Percentiles rank a stretch among this genome's conserved stretches.
Evolutionary conservation across 352 stramenopile genomes (phyloP).

Genomic region (Phytophthora citrophthora): DNA sequence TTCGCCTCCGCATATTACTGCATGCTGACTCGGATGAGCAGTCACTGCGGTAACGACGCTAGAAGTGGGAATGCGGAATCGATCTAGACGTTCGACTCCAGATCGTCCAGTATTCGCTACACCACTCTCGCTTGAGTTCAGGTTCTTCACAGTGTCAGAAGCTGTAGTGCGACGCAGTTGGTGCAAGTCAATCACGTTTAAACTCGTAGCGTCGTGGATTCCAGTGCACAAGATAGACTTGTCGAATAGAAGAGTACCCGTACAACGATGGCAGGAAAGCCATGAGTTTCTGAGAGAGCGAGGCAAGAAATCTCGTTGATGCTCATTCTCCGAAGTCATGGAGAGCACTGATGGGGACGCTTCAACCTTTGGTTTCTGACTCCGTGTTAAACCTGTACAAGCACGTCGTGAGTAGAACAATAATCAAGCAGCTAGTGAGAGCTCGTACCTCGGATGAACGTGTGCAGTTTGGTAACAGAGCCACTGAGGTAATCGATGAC

Average conservation of each 20-base stretch:
- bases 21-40: slow-evolving; percentile 48
- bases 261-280: slow-evolving; percentile 62
- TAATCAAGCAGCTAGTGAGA: not conserved
- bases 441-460: slow-evolving; percentile 53
- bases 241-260: slow-evolving; percentile 51
- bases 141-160: not conserved
- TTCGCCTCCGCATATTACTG: slow-evolving; percentile 55
- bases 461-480: slow-evolving; percentile 60
- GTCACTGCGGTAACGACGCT: slow-evolving; percentile 54
- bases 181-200: slow-evolving; percentile 63
- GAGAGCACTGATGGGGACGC: slow-evolving; percentile 43
- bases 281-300: slow-evolving; percentile 50
- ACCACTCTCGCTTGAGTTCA: not conserved
- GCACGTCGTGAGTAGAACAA: not conserved
- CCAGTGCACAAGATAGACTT: slow-evolving; percentile 60
- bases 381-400: slow-evolving; percentile 15
- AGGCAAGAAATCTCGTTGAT: slow-evolving; percentile 24
- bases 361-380: slow-evolving; percentile 27
- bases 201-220: slow-evolving; percentile 38
- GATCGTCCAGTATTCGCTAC: slow-evolving; percentile 1
- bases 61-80: slow-evolving; percentile 56
- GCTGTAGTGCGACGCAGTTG: slow-evolving; percentile 31
- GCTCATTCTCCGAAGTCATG: slow-evolving; percentile 23
- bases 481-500: slow-evolving; percentile 53
- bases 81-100: slow-evolving; percentile 44